Evolutionary conservation across 2,329 filamentous ascomycete species (phyloP).

Genomic region (Cercospora sojina): DNA sequence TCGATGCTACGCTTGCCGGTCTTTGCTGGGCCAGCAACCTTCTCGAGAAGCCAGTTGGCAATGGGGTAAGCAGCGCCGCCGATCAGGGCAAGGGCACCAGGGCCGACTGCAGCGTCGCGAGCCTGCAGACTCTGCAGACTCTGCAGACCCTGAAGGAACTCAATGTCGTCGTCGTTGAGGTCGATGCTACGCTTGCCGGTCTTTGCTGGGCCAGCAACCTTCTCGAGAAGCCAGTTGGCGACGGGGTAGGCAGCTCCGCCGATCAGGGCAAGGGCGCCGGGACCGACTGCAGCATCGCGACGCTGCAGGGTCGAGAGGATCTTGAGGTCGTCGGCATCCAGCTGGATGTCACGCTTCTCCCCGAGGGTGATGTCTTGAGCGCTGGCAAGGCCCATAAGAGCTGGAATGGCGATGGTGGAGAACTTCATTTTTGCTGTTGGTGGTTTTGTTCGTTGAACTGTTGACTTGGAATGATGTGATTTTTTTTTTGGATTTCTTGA

Average conservation of each 20-base stretch:
- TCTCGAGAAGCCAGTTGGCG: not conserved
- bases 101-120: not conserved
- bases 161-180: not conserved
- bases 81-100: not conserved
- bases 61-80: not conserved
- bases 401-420: not conserved
- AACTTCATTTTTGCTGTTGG: slow-evolving; percentile 5
- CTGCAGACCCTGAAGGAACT: too few relatives aligned
- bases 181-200: not conserved
- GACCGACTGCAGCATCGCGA: not conserved
- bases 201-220: not conserved
- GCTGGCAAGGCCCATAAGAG: not conserved
- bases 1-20: not conserved
- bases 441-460: not conserved
- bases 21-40: not conserved
- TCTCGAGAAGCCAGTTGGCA: not conserved
- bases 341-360: not conserved
- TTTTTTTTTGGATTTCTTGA: not conserved
- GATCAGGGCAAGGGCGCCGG: not conserved
- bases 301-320: not conserved
- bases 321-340: not conserved
- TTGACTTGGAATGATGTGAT: not conserved
- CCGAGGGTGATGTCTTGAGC: not conserved
- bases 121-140: not conserved
- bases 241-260: not conserved